Conservation (phyloP, 192 early-diverging fungal species). For the Irineochytrium annulatum region DNA sequence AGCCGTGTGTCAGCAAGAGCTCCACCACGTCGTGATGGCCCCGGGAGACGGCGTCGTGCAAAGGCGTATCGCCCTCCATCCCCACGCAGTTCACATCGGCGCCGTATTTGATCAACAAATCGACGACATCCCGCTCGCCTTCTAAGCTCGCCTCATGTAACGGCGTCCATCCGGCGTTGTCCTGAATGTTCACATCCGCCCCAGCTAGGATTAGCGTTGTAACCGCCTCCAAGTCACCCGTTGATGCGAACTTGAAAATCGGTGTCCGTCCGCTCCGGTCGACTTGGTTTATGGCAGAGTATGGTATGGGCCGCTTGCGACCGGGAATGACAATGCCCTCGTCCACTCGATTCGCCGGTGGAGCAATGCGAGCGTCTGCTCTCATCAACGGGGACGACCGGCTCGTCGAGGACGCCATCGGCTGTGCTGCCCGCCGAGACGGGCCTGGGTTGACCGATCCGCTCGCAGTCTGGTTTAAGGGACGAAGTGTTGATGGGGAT, state of each 20-base stretch:
- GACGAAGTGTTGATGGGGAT: no score
- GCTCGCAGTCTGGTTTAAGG: no score
- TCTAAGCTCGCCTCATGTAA: constrained; percentile 52
- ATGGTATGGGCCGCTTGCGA: constrained; percentile 2
- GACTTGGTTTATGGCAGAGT: constrained; percentile 30
- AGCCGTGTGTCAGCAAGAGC: constrained; percentile 46
- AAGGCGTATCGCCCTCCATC: constrained; percentile 48
- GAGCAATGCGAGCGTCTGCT: no score
- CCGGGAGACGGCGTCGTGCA: constrained; percentile 53
- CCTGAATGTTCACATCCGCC: constrained; percentile 44
- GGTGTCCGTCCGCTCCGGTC: constrained; percentile 46
- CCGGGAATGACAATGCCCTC: constrained; percentile 1
- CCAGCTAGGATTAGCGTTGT: constrained; percentile 38
- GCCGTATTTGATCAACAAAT: constrained; percentile 41
- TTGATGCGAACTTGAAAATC: constrained; percentile 38
- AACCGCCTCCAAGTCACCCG: constrained; percentile 37
- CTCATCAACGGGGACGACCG: no score
- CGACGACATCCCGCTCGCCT: constrained; percentile 37
- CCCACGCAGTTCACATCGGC: constrained; percentile 50
- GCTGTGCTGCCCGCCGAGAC: no score
- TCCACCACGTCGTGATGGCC: constrained; percentile 47
- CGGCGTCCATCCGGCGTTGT: constrained; percentile 57
- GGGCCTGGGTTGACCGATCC: no score
- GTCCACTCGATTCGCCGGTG: no score
- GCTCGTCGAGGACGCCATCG: no score